A percentile compares a stretch with the other conserved stretches of the same genome.
Evolutionary conservation across 345 rosid genomes (phyloP).

Genomic region (Cardiospermum halicacabum): DNA sequence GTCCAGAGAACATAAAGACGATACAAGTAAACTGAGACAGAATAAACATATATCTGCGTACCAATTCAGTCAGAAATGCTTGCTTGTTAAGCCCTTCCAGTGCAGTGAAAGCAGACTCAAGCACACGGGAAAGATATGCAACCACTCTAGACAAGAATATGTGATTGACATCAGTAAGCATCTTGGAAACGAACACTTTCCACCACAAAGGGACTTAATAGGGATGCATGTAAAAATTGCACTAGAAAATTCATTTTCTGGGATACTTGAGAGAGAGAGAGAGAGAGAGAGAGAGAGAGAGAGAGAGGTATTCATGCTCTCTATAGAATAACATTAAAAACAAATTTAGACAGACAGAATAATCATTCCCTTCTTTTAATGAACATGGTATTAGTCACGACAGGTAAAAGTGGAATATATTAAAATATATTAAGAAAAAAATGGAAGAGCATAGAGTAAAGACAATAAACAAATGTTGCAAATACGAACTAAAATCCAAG

Average conservation of each 20-base stretch:
- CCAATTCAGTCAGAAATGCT: conserved; percentile 95
- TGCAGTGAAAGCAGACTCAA: conserved; percentile 92
- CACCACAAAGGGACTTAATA: not conserved
- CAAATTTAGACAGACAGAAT: not conserved
- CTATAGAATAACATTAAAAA: not conserved
- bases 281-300: no score
- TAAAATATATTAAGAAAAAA: not conserved
- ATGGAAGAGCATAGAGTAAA: not conserved
- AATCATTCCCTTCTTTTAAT: not conserved
- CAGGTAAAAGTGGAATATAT: not conserved
- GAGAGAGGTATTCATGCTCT: not conserved
- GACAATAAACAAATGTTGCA: not conserved
- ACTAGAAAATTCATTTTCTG: not conserved
- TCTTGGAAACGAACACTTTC: not conserved
- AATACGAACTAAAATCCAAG: not conserved
- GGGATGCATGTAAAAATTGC: not conserved
- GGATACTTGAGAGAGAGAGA: not conserved
- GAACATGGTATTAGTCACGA: not conserved
- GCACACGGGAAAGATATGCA: conserved; percentile 95
- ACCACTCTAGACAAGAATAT: conserved; percentile 56
- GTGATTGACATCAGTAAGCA: not conserved
- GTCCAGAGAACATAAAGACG: conserved; percentile 1
- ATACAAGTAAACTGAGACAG: conserved; percentile 11
- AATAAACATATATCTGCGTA: conserved; percentile 25
- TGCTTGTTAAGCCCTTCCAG: conserved; percentile 97